Conservation (phyloP, 176 grass and related monocot genomes). For the Otatea glauca region DNA sequence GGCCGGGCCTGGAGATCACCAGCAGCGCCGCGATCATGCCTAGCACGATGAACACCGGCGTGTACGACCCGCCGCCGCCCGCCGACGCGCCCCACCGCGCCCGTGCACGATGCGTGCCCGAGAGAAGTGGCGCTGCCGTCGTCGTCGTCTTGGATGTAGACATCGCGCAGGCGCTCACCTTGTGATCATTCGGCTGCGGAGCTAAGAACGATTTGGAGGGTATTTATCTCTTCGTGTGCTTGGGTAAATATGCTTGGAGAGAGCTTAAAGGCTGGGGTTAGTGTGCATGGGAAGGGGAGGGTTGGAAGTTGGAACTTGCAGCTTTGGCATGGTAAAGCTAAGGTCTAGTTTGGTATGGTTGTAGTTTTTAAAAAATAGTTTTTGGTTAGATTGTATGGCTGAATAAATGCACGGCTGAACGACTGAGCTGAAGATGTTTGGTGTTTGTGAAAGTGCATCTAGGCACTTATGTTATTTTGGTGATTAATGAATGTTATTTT, state of each 20-base stretch:
- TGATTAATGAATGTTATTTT: no score
- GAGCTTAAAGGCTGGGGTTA: constrained; percentile 31
- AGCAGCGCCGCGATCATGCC: constrained; percentile 69
- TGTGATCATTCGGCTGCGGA: not conserved
- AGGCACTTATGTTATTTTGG: no score
- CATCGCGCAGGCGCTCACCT: not conserved
- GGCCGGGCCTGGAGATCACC: constrained; percentile 60
- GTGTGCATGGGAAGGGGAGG: constrained; percentile 18
- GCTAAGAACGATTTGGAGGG: not conserved
- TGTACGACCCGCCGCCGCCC: constrained; percentile 49
- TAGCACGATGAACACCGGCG: constrained; percentile 69
- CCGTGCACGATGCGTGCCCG: not conserved
- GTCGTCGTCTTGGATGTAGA: not conserved
- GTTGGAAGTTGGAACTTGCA: constrained; percentile 44
- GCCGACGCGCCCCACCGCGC: not conserved
- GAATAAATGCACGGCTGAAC: no score
- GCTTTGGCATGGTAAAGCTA: not conserved
- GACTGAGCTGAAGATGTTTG: no score
- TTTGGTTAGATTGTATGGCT: no score
- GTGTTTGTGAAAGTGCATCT: no score
- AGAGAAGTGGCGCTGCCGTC: constrained; percentile 23
- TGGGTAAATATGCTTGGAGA: constrained; percentile 47
- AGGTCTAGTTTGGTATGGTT: no score
- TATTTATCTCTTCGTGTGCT: not conserved
- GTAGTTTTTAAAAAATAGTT: no score